A percentile compares a stretch with the other conserved stretches of the same genome.
Evolutionary conservation across 1,284 basidiomycete genomes (phyloP).

Genomic region (Erythrobasidium hasegawianum): DNA sequence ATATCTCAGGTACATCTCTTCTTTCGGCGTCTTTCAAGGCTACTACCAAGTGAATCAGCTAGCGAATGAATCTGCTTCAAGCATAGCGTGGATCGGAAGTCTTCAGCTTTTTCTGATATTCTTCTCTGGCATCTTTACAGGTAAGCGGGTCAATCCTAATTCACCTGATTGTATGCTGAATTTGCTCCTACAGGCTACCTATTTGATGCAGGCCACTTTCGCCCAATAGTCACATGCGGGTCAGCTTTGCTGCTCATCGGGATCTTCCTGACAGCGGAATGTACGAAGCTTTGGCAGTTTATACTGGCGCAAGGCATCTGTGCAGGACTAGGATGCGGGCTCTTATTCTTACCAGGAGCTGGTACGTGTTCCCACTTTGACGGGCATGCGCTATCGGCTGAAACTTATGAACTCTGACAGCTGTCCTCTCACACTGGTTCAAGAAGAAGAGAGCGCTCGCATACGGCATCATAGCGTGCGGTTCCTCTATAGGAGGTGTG

Average conservation of each 20-base stretch:
- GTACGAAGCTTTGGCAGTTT: constrained; percentile 32
- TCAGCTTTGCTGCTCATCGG: constrained; percentile 18
- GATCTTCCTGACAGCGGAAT: constrained; percentile 28
- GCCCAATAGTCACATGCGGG: constrained; percentile 1
- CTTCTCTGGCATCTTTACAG: constrained; percentile 22
- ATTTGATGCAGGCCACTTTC: constrained; percentile 26
- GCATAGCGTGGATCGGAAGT: constrained; percentile 30
- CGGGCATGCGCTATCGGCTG: background rate
- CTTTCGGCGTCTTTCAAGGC: constrained; percentile 27
- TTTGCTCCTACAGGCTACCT: constrained; percentile 30
- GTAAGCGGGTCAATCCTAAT: too few species aligned
- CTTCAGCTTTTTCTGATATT: constrained; percentile 31
- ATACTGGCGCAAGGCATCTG: constrained; percentile 29
- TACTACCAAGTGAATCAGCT: constrained; percentile 27
- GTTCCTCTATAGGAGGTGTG: constrained; percentile 26
- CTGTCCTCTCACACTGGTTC: constrained; percentile 22
- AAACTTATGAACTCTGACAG: background rate
- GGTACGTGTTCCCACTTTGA: background rate
- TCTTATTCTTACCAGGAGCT: constrained; percentile 18
- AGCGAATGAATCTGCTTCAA: constrained; percentile 17
- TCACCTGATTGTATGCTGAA: too few species aligned
- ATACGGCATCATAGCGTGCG: constrained; percentile 25
- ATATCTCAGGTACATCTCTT: constrained; percentile 32
- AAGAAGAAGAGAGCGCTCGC: constrained; percentile 9
- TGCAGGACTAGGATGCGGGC: constrained; percentile 20